Evolutionary conservation across 2,329 filamentous ascomycete genomes (phyloP).

Genomic region (Monosporascus sp.): DNA sequence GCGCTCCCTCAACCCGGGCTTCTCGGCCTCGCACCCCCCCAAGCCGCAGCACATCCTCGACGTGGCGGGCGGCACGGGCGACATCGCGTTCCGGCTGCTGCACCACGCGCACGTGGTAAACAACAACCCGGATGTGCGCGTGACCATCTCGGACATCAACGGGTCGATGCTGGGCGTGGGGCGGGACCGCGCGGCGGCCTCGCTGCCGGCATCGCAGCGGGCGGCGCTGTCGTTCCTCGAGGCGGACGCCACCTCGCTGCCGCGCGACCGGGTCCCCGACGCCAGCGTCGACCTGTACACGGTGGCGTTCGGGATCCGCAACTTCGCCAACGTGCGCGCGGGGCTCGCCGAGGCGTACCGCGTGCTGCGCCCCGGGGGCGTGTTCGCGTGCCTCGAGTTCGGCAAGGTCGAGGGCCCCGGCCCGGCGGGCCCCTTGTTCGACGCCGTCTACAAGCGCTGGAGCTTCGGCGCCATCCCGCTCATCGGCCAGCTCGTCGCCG

Average conservation of each 20-base stretch:
- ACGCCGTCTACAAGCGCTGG: slow-evolving; percentile 90
- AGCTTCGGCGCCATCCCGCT: slow-evolving; percentile 91
- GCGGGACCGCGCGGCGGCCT: slow-evolving; percentile 62
- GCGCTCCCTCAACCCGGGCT: slow-evolving; percentile 79
- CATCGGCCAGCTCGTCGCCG: slow-evolving; percentile 91
- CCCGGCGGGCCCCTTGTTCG: slow-evolving; percentile 58
- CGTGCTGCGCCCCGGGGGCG: slow-evolving; percentile 86
- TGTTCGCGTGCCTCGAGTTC: slow-evolving; percentile 97
- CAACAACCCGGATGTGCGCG: slow-evolving; percentile 70
- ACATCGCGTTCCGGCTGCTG: slow-evolving; percentile 95
- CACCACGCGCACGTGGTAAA: slow-evolving; percentile 80
- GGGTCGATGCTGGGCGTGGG: slow-evolving; percentile 89
- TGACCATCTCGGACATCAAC: slow-evolving; percentile 96
- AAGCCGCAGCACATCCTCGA: slow-evolving; percentile 74
- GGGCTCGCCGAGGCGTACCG: slow-evolving; percentile 80
- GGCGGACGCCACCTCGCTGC: slow-evolving; percentile 80
- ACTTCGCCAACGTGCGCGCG: slow-evolving; percentile 86
- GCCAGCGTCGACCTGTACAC: slow-evolving; percentile 90
- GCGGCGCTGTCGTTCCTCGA: slow-evolving; percentile 69
- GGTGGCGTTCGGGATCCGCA: slow-evolving; percentile 93
- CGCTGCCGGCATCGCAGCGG: slow-evolving; percentile 49
- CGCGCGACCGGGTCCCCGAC: slow-evolving; percentile 51
- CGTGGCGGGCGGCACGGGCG: slow-evolving; percentile 92
- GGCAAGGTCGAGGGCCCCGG: slow-evolving; percentile 63
- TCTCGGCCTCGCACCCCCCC: slow-evolving; percentile 38